These are phyloP conservation scores for Austroboletus niveus DNA, from an alignment of 1,284 basidiomycete species.

Conservation along the genomic window DNA sequence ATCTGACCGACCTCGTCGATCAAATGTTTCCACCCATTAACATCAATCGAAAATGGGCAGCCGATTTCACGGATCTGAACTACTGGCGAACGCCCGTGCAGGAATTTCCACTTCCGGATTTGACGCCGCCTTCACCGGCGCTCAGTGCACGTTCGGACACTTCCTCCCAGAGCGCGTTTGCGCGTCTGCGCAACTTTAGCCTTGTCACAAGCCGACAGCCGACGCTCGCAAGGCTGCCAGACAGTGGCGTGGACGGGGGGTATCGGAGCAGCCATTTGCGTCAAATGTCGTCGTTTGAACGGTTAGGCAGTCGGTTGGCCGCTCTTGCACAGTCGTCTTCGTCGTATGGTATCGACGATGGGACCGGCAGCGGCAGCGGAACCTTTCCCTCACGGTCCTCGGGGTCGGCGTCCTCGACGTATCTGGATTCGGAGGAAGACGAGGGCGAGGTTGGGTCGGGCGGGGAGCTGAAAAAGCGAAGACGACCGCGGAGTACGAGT, in stretches of 20 bases:
- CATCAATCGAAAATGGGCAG: constrained; percentile 82
- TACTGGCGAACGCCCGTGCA: constrained; percentile 87
- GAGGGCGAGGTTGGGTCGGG: constrained; percentile 43
- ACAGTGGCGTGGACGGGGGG: constrained; percentile 17
- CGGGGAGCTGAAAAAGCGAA: constrained; percentile 37
- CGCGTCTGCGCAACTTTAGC: constrained; percentile 80
- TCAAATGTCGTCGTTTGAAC: constrained; percentile 73
- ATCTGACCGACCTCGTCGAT: constrained; percentile 98
- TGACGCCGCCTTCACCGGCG: constrained; percentile 89
- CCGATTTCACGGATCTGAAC: constrained; percentile 97
- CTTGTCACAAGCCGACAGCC: constrained; percentile 55
- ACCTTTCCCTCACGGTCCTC: constrained; percentile 52
- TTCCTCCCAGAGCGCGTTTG: constrained; percentile 69
- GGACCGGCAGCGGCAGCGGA: constrained; percentile 33
- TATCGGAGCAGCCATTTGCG: constrained; percentile 43
- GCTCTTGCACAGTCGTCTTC: constrained; percentile 41
- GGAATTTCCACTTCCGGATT: constrained; percentile 82
- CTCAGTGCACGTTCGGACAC: constrained; percentile 89
- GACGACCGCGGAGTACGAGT: constrained; percentile 52
- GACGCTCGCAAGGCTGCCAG: constrained; percentile 31
- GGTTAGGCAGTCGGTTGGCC: constrained; percentile 57
- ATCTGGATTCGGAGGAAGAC: constrained; percentile 60
- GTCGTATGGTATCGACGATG: constrained; percentile 29
- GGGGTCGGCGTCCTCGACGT: constrained; percentile 46
- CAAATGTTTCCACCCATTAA: constrained; percentile 99